phyloP scores from a whole-genome alignment of 257 asterid species.

The Rhazya stricta region DNA sequence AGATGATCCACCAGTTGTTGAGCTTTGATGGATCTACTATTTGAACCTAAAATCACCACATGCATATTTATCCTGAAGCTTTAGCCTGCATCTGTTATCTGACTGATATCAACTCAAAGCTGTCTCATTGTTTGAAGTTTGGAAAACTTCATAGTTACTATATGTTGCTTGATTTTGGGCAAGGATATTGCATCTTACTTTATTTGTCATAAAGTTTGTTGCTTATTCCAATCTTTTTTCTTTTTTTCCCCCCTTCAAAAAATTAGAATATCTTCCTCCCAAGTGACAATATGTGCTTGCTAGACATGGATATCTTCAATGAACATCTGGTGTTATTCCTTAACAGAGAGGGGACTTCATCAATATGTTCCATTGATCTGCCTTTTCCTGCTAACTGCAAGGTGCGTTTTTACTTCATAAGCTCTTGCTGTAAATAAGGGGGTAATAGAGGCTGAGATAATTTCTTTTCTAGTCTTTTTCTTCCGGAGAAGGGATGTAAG shows the following conservation, averaged over 20 bases:
- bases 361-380: constrained; percentile 64
- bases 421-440: not conserved
- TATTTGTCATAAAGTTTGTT: not conserved
- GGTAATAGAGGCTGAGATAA: not conserved
- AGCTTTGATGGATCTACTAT: not conserved
- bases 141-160: not conserved
- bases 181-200: not conserved
- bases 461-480: not conserved
- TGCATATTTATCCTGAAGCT: not conserved
- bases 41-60: not conserved
- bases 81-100: not conserved
- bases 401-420: constrained; percentile 32
- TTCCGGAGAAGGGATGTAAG: not conserved
- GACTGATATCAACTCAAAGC: not conserved
- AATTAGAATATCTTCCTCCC: constrained; percentile 58
- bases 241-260: constrained; percentile 6
- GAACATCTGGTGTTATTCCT: constrained; percentile 74
- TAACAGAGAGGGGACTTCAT: constrained; percentile 62
- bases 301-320: constrained; percentile 84
- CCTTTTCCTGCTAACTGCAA: constrained; percentile 35
- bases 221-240: not conserved
- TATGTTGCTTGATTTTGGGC: not conserved
- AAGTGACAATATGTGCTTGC: constrained; percentile 47
- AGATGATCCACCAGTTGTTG: not conserved
- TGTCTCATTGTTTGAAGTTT: not conserved